Percentiles rank a stretch among this genome's conserved stretches.
Conservation (phyloP, 179 eudicot genomes). For the Silene vulgaris region DNA sequence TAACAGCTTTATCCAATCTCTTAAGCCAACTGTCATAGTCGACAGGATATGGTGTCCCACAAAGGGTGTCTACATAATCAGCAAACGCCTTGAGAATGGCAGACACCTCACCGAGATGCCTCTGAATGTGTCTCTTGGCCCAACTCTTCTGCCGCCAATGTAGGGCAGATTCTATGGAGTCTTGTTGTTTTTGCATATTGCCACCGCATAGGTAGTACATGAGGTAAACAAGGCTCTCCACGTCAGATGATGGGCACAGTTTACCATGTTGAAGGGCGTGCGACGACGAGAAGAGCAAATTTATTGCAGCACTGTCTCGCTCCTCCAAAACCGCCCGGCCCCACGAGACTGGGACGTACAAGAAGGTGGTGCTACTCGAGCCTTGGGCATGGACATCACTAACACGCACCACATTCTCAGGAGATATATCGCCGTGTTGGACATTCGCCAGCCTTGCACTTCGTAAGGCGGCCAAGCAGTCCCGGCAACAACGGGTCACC, state of each 20-base stretch:
- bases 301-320: constrained; percentile 73
- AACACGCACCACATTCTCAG: constrained; percentile 63
- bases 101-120: constrained; percentile 67
- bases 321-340: constrained; percentile 87
- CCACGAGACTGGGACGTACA: constrained; percentile 63
- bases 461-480: constrained; percentile 68
- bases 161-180: constrained; percentile 78
- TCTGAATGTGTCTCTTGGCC: constrained; percentile 70
- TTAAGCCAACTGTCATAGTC: constrained; percentile 78
- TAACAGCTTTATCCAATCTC: constrained; percentile 54
- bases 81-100: constrained; percentile 83
- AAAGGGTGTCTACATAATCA: constrained; percentile 72
- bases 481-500: constrained; percentile 67
- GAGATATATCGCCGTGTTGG: constrained; percentile 80
- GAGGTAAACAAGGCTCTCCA: constrained; percentile 71
- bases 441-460: constrained; percentile 53
- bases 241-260: constrained; percentile 79
- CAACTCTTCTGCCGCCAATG: constrained; percentile 76
- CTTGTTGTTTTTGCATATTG: constrained; percentile 48
- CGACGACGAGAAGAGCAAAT: constrained; percentile 69
- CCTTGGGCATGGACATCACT: constrained; percentile 30
- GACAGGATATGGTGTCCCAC: constrained; percentile 83
- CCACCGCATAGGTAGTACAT: constrained; percentile 65
- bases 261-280: constrained; percentile 83
- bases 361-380: constrained; percentile 27